Evolutionary conservation across 257 asterid species (phyloP).

Genomic region (Nicotiana sylvestris): DNA sequence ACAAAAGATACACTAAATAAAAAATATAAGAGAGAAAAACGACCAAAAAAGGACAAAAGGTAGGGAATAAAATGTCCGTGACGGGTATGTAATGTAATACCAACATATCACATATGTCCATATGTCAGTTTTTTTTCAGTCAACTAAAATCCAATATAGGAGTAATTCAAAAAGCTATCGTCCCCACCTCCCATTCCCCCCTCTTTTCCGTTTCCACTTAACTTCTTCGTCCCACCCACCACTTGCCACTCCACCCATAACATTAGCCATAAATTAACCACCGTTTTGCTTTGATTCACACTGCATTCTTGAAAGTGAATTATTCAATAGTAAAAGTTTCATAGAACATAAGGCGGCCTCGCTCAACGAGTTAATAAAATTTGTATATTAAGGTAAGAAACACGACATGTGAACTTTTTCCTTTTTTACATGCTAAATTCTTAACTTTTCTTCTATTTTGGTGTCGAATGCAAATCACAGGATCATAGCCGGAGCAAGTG

Average conservation of each 20-base stretch:
- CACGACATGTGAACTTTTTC: too few relatives aligned
- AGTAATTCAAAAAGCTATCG: not conserved
- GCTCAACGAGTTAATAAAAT: not conserved
- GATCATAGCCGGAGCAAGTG: not conserved
- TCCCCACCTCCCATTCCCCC: not conserved
- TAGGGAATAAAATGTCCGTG: not conserved
- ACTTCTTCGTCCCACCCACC: not conserved
- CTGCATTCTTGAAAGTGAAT: not conserved
- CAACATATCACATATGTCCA: slow-evolving; percentile 4
- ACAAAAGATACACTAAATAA: too few relatives aligned
- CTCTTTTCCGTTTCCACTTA: not conserved
- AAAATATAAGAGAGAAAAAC: too few relatives aligned
- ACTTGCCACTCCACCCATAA: not conserved
- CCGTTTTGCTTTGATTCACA: too few relatives aligned
- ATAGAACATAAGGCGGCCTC: accelerated
- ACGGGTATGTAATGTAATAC: not conserved
- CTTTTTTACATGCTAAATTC: not conserved
- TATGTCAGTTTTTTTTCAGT: not conserved
- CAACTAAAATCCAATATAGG: not conserved
- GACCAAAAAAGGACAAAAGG: not conserved
- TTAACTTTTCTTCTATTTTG: not conserved
- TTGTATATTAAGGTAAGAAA: not conserved
- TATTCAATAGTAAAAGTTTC: accelerated
- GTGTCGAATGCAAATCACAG: not conserved
- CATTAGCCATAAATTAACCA: too few relatives aligned